phyloP scores from a whole-genome alignment of 257 asterid genomes.

The Przewalskia tangutica region DNA sequence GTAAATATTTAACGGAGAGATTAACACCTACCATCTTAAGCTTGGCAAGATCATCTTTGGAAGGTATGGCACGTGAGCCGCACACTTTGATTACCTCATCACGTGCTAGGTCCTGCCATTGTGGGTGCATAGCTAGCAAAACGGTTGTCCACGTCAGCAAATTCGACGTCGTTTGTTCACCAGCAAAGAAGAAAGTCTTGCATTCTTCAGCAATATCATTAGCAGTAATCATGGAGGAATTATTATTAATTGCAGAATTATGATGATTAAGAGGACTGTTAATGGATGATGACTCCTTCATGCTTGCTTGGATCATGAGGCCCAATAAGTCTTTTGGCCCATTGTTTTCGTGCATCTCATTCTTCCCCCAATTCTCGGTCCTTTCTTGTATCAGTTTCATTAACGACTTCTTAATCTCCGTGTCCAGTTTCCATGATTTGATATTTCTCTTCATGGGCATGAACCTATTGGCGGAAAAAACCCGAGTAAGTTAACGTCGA shows the following conservation, averaged over 20 bases:
- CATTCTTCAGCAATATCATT: conserved; percentile 43
- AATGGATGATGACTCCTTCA: conserved; percentile 5
- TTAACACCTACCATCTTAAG: conserved; percentile 26
- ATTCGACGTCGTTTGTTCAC: conserved; percentile 44
- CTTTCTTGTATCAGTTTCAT: conserved; percentile 31
- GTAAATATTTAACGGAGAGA: neutral
- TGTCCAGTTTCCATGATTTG: conserved; percentile 42
- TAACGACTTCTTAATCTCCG: conserved; percentile 33
- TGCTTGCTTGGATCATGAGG: conserved; percentile 36
- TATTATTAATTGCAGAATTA: neutral
- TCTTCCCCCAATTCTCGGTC: conserved; percentile 24
- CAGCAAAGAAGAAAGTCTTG: conserved; percentile 47
- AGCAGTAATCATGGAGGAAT: conserved; percentile 21
- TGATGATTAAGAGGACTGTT: neutral
- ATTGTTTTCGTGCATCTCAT: conserved; percentile 17
- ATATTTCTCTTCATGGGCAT: conserved; percentile 37
- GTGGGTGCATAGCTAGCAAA: conserved; percentile 40
- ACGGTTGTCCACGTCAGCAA: conserved; percentile 49
- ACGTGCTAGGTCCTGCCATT: conserved; percentile 40
- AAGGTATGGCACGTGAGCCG: conserved; percentile 36
- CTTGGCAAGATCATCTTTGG: conserved; percentile 34
- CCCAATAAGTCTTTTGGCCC: conserved; percentile 38
- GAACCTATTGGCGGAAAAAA: conserved; percentile 9
- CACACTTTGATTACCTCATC: conserved; percentile 42
- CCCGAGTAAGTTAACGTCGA: neutral